phyloP scores from a whole-genome alignment of 2,329 filamentous ascomycete species.

The Paecilomyces variotii region DNA sequence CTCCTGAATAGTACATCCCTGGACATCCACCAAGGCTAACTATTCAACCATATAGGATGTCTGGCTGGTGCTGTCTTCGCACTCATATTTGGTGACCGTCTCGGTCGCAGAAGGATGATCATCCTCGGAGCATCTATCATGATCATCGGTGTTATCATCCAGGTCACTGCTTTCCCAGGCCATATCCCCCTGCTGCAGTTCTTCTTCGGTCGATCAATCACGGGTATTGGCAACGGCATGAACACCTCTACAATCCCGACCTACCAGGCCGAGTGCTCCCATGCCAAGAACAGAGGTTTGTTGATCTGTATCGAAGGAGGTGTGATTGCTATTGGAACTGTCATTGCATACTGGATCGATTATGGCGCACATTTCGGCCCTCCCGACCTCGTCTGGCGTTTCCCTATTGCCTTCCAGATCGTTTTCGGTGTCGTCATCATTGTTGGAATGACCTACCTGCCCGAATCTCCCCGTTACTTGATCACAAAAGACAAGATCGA shows the following conservation, averaged over 20 bases:
- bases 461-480: constrained; percentile 40
- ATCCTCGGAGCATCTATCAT: constrained; percentile 47
- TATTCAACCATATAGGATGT: constrained; percentile 3
- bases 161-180: not conserved
- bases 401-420: constrained; percentile 48
- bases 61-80: constrained; percentile 10
- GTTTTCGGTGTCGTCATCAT: constrained; percentile 41
- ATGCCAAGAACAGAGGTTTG: constrained; percentile 51
- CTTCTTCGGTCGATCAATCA: constrained; percentile 38
- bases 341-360: constrained; percentile 47
- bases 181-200: constrained; percentile 28
- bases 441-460: constrained; percentile 35
- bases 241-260: constrained; percentile 40
- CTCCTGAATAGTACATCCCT: not conserved
- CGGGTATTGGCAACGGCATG: constrained; percentile 41
- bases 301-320: constrained; percentile 54
- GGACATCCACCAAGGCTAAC: not conserved
- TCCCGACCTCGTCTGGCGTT: constrained; percentile 38
- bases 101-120: constrained; percentile 27
- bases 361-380: constrained; percentile 36
- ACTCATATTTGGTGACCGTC: constrained; percentile 7
- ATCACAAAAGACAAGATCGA: constrained; percentile 37
- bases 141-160: constrained; percentile 9
- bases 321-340: constrained; percentile 43
- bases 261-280: constrained; percentile 46